Conservation (phyloP, 177 flowering plant species). For the Vitis hybrid region DNA sequence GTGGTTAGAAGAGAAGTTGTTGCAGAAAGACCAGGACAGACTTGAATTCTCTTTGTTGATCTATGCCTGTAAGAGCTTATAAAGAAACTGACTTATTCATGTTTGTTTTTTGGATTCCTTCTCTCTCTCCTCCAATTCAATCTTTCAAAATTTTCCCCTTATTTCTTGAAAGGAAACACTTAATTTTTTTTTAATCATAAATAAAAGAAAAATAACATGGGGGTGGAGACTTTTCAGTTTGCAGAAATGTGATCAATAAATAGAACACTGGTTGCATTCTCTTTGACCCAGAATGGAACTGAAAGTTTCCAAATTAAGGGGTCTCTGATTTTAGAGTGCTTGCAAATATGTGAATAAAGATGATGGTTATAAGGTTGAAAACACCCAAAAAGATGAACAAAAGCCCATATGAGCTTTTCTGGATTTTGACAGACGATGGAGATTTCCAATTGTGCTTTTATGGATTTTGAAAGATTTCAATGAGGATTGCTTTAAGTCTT, state of each 20-base stretch:
- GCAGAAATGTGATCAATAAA: conserved; percentile 9
- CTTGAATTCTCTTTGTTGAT: conserved; percentile 78
- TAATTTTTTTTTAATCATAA: conserved; percentile 25
- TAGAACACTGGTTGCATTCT: background rate
- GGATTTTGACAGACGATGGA: conserved; percentile 15
- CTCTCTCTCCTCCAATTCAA: background rate
- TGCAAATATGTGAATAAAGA: background rate
- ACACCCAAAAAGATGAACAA: background rate
- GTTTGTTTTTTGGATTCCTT: background rate
- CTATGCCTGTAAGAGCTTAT: conserved; percentile 65
- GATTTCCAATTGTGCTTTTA: conserved; percentile 18
- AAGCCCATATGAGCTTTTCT: conserved; percentile 8
- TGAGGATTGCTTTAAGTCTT: conserved; percentile 13
- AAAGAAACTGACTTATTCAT: conserved; percentile 12
- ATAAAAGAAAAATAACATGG: conserved; percentile 5
- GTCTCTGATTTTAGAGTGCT: background rate
- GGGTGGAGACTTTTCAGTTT: background rate
- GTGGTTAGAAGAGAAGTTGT: conserved; percentile 69
- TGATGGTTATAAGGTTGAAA: background rate
- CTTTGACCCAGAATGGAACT: background rate
- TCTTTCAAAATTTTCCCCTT: background rate
- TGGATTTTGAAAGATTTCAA: conserved; percentile 1
- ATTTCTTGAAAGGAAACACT: conserved; percentile 7
- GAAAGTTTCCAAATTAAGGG: background rate
- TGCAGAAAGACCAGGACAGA: conserved; percentile 47